Evolutionary conservation across 2,329 filamentous ascomycete genomes (phyloP).

Genomic region (Stagonosporopsis cucurbitacearum): DNA sequence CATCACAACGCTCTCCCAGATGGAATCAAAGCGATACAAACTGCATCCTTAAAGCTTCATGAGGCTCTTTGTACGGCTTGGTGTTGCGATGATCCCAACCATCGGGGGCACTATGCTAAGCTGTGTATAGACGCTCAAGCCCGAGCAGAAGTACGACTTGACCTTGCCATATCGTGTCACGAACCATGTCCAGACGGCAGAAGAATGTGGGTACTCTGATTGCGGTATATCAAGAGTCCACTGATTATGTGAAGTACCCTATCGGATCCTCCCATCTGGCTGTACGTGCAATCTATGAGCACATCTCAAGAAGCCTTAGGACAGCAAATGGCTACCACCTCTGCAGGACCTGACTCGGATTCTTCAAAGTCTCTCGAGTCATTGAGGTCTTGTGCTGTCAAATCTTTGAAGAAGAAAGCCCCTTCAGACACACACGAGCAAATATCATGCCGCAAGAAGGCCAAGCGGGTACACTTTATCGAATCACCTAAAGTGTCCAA

Average conservation of each 20-base stretch:
- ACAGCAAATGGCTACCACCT: background rate
- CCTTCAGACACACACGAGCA: conserved; percentile 15
- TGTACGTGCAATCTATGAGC: conserved; percentile 33
- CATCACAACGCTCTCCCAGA: conserved; percentile 15
- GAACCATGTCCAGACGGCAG: background rate
- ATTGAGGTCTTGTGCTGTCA: conserved; percentile 2
- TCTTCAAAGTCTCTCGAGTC: background rate
- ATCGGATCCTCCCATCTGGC: conserved; percentile 29
- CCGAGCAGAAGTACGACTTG: conserved; percentile 25
- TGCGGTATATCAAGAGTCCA: background rate
- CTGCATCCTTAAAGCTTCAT: conserved; percentile 30
- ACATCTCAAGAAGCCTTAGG: conserved; percentile 2
- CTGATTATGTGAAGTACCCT: background rate
- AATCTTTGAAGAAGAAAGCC: conserved; percentile 24
- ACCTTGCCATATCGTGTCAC: conserved; percentile 35
- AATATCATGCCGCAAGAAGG: conserved; percentile 10
- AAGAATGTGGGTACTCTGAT: background rate
- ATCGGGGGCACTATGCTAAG: conserved; percentile 32
- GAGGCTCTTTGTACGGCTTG: conserved; percentile 32
- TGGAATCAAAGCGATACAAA: conserved; percentile 17
- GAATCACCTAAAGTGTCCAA: background rate
- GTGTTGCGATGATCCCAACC: conserved; percentile 27
- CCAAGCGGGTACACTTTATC: conserved; percentile 23
- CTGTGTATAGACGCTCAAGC: conserved; percentile 32
- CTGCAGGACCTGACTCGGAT: no score